These are phyloP conservation scores for Parsonsia alboflavescens DNA, from an alignment of 257 asterid species.

Conservation along the genomic window DNA sequence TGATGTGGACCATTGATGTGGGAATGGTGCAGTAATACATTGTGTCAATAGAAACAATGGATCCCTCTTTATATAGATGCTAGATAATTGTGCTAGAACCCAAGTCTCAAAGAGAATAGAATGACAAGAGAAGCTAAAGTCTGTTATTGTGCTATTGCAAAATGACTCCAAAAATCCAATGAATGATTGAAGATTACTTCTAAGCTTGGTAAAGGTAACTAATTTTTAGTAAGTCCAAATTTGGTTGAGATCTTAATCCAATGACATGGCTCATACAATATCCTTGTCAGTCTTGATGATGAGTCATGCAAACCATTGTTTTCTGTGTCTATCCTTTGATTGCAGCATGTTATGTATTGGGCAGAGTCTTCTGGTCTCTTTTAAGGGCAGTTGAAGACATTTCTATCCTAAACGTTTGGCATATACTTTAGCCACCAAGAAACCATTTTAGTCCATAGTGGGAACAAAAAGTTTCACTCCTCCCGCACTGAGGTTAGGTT, in stretches of 20 bases:
- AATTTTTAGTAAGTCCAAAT: neutral
- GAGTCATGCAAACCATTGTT: neutral
- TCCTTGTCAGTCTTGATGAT: neutral
- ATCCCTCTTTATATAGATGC: neutral
- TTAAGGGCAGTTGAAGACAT: neutral
- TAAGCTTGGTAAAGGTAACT: neutral
- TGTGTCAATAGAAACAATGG: neutral
- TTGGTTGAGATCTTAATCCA: neutral
- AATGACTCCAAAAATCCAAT: neutral
- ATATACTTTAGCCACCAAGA: neutral
- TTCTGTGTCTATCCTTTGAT: neutral
- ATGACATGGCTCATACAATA: no score
- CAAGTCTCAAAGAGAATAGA: neutral
- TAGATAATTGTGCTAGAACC: neutral
- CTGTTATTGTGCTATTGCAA: neutral
- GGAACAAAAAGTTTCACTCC: neutral
- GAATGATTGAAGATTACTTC: neutral
- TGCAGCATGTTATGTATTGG: neutral
- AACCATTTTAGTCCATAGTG: neutral
- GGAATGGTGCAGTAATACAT: neutral
- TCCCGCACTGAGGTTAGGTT: neutral
- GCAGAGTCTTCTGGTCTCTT: neutral
- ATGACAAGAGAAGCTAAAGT: neutral
- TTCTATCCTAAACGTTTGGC: neutral
- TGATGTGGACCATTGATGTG: neutral